Evolutionary conservation across 192 early-diverging fungal species (phyloP).

Genomic region (Coemansia sp.): DNA sequence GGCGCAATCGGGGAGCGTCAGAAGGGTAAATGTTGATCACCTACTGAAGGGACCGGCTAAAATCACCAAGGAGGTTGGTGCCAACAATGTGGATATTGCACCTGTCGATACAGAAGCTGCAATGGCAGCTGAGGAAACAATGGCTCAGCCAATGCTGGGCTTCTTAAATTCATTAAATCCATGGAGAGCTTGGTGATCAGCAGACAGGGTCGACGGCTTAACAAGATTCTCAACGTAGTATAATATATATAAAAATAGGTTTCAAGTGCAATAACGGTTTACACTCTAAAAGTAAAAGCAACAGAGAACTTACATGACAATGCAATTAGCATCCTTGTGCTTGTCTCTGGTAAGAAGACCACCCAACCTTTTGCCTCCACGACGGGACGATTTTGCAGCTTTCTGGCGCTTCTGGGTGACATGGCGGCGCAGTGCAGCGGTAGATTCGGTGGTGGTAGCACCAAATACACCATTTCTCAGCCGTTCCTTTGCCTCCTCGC

Average conservation of each 20-base stretch:
- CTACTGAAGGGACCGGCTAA: background rate
- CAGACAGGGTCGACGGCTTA: too few relatives aligned
- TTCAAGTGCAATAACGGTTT: too few relatives aligned
- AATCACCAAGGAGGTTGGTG: background rate
- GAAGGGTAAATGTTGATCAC: background rate
- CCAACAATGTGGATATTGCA: background rate
- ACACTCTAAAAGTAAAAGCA: too few relatives aligned
- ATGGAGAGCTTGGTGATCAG: background rate
- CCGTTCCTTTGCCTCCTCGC: conserved; percentile 52
- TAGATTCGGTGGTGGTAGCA: conserved; percentile 24
- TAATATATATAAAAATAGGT: too few relatives aligned
- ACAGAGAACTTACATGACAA: conserved; percentile 45
- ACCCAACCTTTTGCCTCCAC: conserved; percentile 31
- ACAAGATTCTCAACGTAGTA: too few relatives aligned
- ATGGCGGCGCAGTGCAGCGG: conserved; percentile 46
- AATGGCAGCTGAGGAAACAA: background rate
- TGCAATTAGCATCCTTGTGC: conserved; percentile 41
- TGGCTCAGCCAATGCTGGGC: background rate
- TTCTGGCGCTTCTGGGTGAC: conserved; percentile 59
- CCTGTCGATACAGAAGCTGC: background rate
- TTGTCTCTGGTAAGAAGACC: conserved; percentile 37
- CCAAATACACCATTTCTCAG: conserved; percentile 41
- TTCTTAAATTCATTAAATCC: background rate
- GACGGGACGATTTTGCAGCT: conserved; percentile 19
- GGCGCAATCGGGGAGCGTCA: background rate